Base-by-base conservation (phyloP, 768 basidiomycete genomes). In the Plicaturopsis crispa region DNA sequence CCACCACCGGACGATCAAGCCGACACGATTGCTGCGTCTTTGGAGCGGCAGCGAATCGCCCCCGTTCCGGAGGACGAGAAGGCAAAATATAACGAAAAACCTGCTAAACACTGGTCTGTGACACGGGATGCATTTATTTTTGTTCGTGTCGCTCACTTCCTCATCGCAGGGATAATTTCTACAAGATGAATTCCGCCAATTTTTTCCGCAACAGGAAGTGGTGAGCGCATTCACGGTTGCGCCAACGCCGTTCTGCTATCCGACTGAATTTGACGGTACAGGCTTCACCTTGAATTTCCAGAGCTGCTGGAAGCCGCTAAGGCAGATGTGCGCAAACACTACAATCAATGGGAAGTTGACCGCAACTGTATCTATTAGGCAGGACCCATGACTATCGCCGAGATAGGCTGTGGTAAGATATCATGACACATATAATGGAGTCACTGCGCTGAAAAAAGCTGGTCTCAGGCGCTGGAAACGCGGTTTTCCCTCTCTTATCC, bases 161-260 rank as follows among this genome's bases (percentile, higher is more conserved):
- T 44, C 47, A 3, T 43, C 45, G 47, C 51, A 96, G 93, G 93
- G 87, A 98, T 54, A 79, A 80, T 39, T 97, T 98, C 51, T 98
- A 99, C 69, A 82, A 84, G 50, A 70, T 69, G 38, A 92, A 94
- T 45, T 68, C 76, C 16, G 73, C 64, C 52, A 92, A 93, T 48
- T 98, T 99, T 62, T 99, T 98, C 67, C 82, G 87, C 28, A 81
- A 98, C 60, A 71, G 96, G 41, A 87, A 90, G 66, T 99, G 96
- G 84, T 78, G 52, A 4, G n/a, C n/a, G n/a, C n/a, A n/a, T n/a
- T n/a, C n/a, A n/a, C n/a, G n/a, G n/a, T n/a, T n/a, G n/a, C n/a
- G n/a, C n/a, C n/a, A n/a, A 57, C 39, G 36, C 5, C 24, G 8
- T 41, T 45, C 22, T 35, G 39, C 5, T 23, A 24, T 1, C 21